Evolutionary conservation across 106 monocot genomes (phyloP).

Genomic region (Ottelia alismoides): DNA sequence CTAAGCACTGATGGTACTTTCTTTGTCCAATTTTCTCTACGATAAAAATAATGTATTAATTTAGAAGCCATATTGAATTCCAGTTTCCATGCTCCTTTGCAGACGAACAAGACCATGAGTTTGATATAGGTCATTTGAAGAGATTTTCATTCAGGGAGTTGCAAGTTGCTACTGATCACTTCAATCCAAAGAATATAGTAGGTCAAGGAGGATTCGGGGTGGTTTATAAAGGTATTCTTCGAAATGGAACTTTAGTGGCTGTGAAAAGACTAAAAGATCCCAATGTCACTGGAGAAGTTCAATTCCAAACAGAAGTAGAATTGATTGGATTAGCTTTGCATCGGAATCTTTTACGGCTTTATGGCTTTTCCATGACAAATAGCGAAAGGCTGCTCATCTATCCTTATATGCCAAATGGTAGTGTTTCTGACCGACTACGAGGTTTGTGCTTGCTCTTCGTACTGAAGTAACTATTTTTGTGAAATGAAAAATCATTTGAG

Average conservation of each 20-base stretch:
- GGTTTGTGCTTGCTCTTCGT: conserved; percentile 33
- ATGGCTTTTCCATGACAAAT: conserved; percentile 90
- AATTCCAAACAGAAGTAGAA: conserved; percentile 99
- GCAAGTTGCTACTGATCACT: conserved; percentile 67
- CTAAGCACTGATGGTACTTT: no score
- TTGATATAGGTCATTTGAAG: conserved; percentile 80
- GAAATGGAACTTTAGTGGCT: conserved; percentile 59
- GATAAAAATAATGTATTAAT: no score
- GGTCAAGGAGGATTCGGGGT: conserved; percentile 95
- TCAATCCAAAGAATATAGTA: conserved; percentile 72
- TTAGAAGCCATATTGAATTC: no score
- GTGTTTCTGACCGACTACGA: conserved; percentile 91
- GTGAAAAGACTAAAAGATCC: conserved; percentile 94
- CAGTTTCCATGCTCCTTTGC: conserved; percentile 5
- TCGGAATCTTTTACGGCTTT: conserved; percentile 67
- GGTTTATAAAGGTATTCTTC: conserved; percentile 76
- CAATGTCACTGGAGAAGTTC: conserved; percentile 79
- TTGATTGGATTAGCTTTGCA: conserved; percentile 97
- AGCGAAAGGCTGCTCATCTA: conserved; percentile 80
- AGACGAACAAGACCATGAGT: conserved; percentile 50
- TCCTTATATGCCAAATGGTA: conserved; percentile 96
- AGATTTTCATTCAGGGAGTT: conserved; percentile 77
- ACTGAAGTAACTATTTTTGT: not conserved
- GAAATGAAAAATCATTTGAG: not conserved
- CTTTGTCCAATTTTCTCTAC: no score